phyloP scores from a whole-genome alignment of 495 filamentous ascomycete genomes.

The Trypethelium eluteriae region DNA sequence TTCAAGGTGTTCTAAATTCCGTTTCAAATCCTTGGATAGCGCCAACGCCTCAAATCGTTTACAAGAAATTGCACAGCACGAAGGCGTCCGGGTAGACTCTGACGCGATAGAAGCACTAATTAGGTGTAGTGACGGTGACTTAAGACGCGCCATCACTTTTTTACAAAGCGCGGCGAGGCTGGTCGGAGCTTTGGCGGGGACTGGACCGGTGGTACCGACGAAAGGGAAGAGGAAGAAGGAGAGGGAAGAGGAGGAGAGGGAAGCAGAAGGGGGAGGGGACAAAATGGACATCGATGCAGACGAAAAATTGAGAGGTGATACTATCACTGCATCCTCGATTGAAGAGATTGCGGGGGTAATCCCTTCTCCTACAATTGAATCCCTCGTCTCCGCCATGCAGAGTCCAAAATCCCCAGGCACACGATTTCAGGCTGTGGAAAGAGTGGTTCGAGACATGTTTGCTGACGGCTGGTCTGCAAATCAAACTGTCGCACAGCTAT shows the following conservation, averaged over 20 bases:
- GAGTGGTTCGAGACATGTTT: slow-evolving; percentile 77
- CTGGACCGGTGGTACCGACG: background rate
- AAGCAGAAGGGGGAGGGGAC: slow-evolving; percentile 43
- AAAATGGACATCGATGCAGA: slow-evolving; percentile 44
- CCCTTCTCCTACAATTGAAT: slow-evolving; percentile 62
- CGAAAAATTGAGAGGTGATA: slow-evolving; percentile 34
- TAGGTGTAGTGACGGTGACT: slow-evolving; percentile 81
- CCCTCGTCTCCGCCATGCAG: slow-evolving; percentile 67
- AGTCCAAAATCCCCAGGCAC: slow-evolving; percentile 51
- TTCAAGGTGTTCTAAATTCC: slow-evolving; percentile 88
- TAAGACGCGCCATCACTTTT: slow-evolving; percentile 93
- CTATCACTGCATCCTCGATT: slow-evolving; percentile 67
- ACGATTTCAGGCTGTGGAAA: slow-evolving; percentile 65
- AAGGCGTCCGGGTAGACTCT: slow-evolving; percentile 64
- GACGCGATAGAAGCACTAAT: slow-evolving; percentile 79
- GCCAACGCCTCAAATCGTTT: slow-evolving; percentile 66
- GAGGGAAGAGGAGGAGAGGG: slow-evolving; percentile 40
- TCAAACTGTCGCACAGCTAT: slow-evolving; percentile 80
- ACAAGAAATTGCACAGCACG: slow-evolving; percentile 68
- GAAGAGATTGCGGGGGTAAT: slow-evolving; percentile 97
- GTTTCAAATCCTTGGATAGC: slow-evolving; percentile 92
- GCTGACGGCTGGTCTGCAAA: slow-evolving; percentile 98
- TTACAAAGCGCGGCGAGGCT: slow-evolving; percentile 83
- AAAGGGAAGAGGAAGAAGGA: slow-evolving; percentile 40
- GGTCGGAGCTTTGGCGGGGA: slow-evolving; percentile 49